phyloP scores from a whole-genome alignment of 1,284 basidiomycete genomes.

The Kwoniella shivajii region DNA sequence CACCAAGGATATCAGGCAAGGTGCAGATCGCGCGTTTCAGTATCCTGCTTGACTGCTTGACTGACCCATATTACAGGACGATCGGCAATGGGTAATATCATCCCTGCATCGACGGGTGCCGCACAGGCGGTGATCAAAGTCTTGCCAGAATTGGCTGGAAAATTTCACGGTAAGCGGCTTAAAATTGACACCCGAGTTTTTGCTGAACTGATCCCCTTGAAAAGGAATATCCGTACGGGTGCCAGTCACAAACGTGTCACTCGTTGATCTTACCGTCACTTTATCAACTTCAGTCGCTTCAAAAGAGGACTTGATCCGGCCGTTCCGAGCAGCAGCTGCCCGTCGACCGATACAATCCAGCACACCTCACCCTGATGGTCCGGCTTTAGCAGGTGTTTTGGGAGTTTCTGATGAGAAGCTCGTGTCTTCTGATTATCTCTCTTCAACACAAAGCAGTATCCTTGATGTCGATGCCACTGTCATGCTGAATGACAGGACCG shows the following conservation, averaged over 20 bases:
- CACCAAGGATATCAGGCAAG: constrained; percentile 52
- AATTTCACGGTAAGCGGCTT: constrained; percentile 49
- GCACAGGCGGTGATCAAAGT: constrained; percentile 54
- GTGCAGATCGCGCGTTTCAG: constrained; percentile 17
- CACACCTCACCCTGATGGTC: constrained; percentile 13
- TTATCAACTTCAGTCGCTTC: constrained; percentile 42
- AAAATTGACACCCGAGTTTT: background rate
- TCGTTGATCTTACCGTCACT: constrained; percentile 55
- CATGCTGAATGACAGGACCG: constrained; percentile 47
- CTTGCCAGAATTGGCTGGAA: constrained; percentile 54
- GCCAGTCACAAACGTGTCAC: constrained; percentile 55
- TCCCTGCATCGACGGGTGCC: constrained; percentile 54
- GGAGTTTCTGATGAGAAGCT: constrained; percentile 54
- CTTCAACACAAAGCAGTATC: constrained; percentile 41
- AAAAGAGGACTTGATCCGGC: constrained; percentile 50
- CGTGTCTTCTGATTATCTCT: constrained; percentile 54
- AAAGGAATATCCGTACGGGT: constrained; percentile 54
- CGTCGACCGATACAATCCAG: constrained; percentile 13
- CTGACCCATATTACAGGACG: constrained; percentile 30
- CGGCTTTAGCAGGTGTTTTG: constrained; percentile 42
- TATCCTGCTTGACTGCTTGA: constrained; percentile 1
- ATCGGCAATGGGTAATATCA: constrained; percentile 53
- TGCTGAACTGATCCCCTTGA: background rate
- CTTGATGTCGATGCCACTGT: constrained; percentile 52
- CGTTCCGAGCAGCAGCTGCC: constrained; percentile 47